Base-by-base conservation (phyloP, 495 filamentous ascomycete genomes). In the Paragyromitra xinjiangensis region DNA sequence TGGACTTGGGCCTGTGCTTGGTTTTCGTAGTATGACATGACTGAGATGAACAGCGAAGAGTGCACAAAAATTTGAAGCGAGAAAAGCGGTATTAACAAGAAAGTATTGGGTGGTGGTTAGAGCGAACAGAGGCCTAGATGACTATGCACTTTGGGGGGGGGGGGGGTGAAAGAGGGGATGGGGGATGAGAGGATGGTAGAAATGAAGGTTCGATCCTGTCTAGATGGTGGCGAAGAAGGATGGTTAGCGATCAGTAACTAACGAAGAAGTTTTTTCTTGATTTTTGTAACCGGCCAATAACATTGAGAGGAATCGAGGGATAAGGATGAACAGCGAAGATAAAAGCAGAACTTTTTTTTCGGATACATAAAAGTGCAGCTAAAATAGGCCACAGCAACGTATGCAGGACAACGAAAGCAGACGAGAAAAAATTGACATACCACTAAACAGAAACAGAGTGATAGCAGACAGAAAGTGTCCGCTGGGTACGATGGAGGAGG, bases 11-110 rank as follows among this genome's bases (percentile, higher is more conserved):
- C 53, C 7, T 51, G 48, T 81, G 86, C 85, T 85, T 92, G 90
- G 78, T 93, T 89, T 84, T 96, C 93, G 88, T 97, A 97, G 86
- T 95, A 97, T 81, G 93, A 91, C 93, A 95, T 95, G 82, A 79
- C 87, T 80, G 80, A 51, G 77, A 81, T 34, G 1, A 34, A 34
- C 29, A 34, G 63, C 63, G 48, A 66, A 53, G 63, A 62, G 42
- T 64, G 59, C 39, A 48, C 44, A 75, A 39, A 48, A 39, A 39
- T 56, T 42, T 37, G 59, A 71, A 65, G 69, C 34, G 62, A 73
- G 22, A 62, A 45, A 37, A 66, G 61, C 26, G 34, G 40, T 66
- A 77, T 77, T 59, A 73, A 77, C 51, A 77, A 71, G 69, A 64
- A 69, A 44, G 56, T 58, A 45, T 64, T 59, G 42, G 11, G 56